Conservation (phyloP, 2,329 filamentous ascomycete genomes). For the Microcyclospora pomicola region DNA sequence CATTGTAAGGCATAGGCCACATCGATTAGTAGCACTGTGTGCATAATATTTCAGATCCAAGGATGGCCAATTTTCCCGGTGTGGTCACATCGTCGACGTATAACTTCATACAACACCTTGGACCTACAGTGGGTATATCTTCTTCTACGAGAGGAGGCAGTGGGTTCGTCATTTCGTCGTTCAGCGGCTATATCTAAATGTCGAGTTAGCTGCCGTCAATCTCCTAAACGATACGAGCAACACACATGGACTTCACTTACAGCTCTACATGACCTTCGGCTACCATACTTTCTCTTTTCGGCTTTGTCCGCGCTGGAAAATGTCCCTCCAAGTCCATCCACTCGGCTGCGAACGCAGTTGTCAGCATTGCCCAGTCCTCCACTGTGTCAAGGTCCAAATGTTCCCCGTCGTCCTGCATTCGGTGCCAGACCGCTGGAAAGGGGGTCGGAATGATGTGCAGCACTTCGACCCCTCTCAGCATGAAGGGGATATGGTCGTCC, state of each 20-base stretch:
- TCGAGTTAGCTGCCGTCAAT: too few relatives aligned
- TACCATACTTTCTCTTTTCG: slow-evolving; percentile 3
- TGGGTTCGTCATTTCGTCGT: too few relatives aligned
- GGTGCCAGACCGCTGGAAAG: slow-evolving; percentile 82
- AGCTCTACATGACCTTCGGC: slow-evolving; percentile 7
- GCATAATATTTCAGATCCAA: too few relatives aligned
- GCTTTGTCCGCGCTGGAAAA: slow-evolving; percentile 20
- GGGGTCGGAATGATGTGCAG: slow-evolving; percentile 76
- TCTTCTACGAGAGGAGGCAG: too few relatives aligned
- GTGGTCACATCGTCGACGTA: too few relatives aligned
- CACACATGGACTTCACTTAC: slow-evolving; percentile 5
- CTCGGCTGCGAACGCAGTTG: slow-evolving; percentile 74
- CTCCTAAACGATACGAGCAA: too few relatives aligned
- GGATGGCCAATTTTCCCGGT: too few relatives aligned
- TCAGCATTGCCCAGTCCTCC: slow-evolving; percentile 75
- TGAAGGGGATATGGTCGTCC: slow-evolving; percentile 89
- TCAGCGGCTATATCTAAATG: too few relatives aligned
- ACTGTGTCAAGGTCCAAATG: slow-evolving; percentile 70
- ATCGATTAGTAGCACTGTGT: too few relatives aligned
- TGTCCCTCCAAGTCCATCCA: slow-evolving; percentile 73
- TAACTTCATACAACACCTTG: too few relatives aligned
- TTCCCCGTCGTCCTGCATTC: slow-evolving; percentile 64
- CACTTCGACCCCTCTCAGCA: slow-evolving; percentile 71
- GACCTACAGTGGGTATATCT: too few relatives aligned
- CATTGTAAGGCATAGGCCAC: too few relatives aligned